A percentile compares a stretch with the other conserved stretches of the same genome.
These are phyloP conservation scores for Candida yuanshanica DNA, from an alignment of 805 yeast genomes.

Conservation along the genomic window DNA sequence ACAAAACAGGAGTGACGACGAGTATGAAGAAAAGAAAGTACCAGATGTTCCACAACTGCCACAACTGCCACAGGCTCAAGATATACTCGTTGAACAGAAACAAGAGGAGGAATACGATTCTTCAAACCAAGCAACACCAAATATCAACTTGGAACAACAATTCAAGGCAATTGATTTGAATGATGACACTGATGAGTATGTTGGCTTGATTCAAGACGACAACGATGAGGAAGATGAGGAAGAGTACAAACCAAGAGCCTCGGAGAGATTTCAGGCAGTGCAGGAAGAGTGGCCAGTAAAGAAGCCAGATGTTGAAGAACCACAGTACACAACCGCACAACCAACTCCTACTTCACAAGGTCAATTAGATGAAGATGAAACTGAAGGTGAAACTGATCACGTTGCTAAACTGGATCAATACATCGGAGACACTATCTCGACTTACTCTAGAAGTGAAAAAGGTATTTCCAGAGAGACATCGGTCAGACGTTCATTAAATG, in stretches of 20 bases:
- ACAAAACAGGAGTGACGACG: conserved; percentile 16
- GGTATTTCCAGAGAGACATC: neutral
- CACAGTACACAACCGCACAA: neutral
- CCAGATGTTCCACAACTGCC: conserved; percentile 5
- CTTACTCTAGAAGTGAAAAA: neutral
- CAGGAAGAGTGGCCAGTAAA: too few relatives aligned
- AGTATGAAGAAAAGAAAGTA: conserved; percentile 6
- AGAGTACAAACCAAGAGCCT: conserved; percentile 13
- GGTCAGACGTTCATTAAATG: neutral
- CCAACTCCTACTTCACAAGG: neutral
- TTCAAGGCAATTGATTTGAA: conserved; percentile 5
- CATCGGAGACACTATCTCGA: neutral
- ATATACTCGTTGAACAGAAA: neutral
- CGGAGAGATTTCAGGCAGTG: conserved; percentile 8
- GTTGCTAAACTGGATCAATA: neutral
- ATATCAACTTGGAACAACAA: conserved; percentile 1
- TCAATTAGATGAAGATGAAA: neutral
- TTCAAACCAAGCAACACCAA: conserved; percentile 3
- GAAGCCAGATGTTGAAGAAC: neutral
- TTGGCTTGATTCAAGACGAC: conserved; percentile 10
- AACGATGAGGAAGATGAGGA: conserved; percentile 24
- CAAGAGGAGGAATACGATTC: conserved; percentile 1
- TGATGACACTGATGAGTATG: conserved; percentile 11
- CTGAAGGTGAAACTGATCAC: neutral
- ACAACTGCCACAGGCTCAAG: neutral